Evolutionary conservation across 345 rosid genomes (phyloP).

Genomic region (Barbarea vulgaris): DNA sequence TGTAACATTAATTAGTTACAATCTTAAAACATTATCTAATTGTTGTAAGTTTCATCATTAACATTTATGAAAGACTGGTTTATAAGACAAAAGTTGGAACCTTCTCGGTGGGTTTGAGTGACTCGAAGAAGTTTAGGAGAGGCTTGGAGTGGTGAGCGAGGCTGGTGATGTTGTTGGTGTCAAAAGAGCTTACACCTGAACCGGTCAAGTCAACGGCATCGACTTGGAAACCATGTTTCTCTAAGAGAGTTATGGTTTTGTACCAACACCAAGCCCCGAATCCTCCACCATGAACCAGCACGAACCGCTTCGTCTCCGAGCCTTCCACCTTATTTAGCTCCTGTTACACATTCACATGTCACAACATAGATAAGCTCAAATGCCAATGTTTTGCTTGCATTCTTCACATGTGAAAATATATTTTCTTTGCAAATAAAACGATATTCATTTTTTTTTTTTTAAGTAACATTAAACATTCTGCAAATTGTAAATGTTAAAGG

Average conservation of each 20-base stretch:
- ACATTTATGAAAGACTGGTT: background rate
- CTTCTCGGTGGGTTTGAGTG: constrained; percentile 77
- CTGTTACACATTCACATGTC: constrained; percentile 29
- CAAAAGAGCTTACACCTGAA: constrained; percentile 57
- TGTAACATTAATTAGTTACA: constrained; percentile 32
- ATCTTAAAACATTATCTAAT: constrained; percentile 1
- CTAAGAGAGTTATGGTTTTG: constrained; percentile 67
- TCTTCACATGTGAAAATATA: background rate
- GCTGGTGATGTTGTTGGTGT: constrained; percentile 64
- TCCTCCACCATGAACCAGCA: constrained; percentile 90
- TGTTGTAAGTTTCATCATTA: background rate
- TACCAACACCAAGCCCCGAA: constrained; percentile 95
- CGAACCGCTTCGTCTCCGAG: constrained; percentile 58
- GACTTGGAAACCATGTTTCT: constrained; percentile 58
- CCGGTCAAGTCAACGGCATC: constrained; percentile 70
- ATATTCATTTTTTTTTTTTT: background rate
- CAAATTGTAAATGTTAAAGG: background rate
- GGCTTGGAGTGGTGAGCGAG: constrained; percentile 89
- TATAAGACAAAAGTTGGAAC: constrained; percentile 34
- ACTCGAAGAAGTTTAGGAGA: constrained; percentile 70
- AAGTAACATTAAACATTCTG: background rate
- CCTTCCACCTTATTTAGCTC: constrained; percentile 45
- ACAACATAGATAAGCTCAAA: constrained; percentile 15
- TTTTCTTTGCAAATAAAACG: background rate
- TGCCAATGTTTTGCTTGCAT: background rate